Conservation (phyloP, 352 stramenopile genomes). For the Phytopythium chamaehyphon region DNA sequence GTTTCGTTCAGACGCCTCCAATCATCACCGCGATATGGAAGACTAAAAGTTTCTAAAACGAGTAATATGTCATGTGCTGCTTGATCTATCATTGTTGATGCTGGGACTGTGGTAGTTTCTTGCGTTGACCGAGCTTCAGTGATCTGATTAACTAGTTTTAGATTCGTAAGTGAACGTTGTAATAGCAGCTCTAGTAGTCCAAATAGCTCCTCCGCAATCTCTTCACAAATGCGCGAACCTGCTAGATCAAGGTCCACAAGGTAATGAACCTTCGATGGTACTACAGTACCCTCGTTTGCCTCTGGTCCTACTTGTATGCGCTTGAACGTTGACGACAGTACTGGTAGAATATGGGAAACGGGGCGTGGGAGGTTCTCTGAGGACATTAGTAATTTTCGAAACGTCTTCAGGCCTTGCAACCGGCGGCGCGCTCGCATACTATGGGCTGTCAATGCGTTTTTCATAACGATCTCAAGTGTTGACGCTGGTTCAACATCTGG, state of each 20-base stretch:
- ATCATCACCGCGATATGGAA: slow-evolving; percentile 64
- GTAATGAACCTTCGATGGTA: slow-evolving; percentile 71
- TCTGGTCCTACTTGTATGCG: slow-evolving; percentile 15
- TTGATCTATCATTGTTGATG: slow-evolving; percentile 29
- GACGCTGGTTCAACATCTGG: slow-evolving; percentile 1
- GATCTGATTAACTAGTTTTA: slow-evolving; percentile 34
- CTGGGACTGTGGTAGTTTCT: slow-evolving; percentile 12
- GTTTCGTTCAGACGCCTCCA: slow-evolving; percentile 60
- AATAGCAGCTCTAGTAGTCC: slow-evolving; percentile 54
- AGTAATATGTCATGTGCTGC: slow-evolving; percentile 68
- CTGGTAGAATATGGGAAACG: slow-evolving; percentile 68
- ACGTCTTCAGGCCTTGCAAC: slow-evolving; percentile 63
- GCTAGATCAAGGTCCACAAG: slow-evolving; percentile 68
- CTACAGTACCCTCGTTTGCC: neutral
- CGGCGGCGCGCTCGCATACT: slow-evolving; percentile 40
- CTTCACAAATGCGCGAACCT: slow-evolving; percentile 30
- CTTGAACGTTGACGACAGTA: slow-evolving; percentile 76
- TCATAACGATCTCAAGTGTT: slow-evolving; percentile 45
- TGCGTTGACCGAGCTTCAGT: slow-evolving; percentile 13
- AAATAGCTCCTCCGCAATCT: slow-evolving; percentile 68
- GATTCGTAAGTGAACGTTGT: slow-evolving; percentile 27
- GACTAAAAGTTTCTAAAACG: slow-evolving; percentile 70
- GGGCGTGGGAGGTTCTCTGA: slow-evolving; percentile 54
- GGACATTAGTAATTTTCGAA: slow-evolving; percentile 45
- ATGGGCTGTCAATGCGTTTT: slow-evolving; percentile 43